Conservation (phyloP, 306 rosid species). For the Fragaria iinumae region DNA sequence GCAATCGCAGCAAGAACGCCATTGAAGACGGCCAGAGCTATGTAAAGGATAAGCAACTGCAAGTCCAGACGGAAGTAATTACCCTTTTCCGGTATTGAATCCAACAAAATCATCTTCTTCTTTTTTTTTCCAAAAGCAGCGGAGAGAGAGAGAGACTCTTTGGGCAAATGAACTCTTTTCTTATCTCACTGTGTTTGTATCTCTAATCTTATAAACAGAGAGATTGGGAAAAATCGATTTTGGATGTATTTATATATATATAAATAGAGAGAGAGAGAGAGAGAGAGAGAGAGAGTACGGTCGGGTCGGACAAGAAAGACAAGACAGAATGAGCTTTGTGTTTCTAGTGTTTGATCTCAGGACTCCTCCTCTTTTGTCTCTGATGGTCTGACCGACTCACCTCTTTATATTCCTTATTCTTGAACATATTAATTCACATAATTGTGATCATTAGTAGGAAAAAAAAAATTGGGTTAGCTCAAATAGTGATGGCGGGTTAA, state of each 20-base stretch:
- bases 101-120: conserved; percentile 19
- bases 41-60: conserved; percentile 44
- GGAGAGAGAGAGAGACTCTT: not conserved
- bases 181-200: not conserved
- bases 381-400: not conserved
- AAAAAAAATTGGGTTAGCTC: too few species aligned
- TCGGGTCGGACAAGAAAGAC: not conserved
- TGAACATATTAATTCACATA: too few species aligned
- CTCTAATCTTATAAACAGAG: not conserved
- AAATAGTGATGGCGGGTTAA: too few species aligned
- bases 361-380: conserved; percentile 8
- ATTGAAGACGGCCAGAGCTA: conserved; percentile 47
- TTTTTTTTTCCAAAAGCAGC: conserved; percentile 8
- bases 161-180: not conserved
- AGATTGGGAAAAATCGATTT: not conserved
- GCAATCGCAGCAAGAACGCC: conserved; percentile 51
- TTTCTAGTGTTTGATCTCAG: not conserved
- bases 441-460: too few species aligned
- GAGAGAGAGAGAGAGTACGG: not conserved
- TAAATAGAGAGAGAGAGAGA: not conserved
- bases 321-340: not conserved
- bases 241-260: not conserved
- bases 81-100: conserved; percentile 20
- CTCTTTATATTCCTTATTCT: too few species aligned
- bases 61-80: conserved; percentile 42